These are phyloP conservation scores for Paecilomyces formosus DNA, from an alignment of 2,329 filamentous ascomycete species.

Conservation along the genomic window DNA sequence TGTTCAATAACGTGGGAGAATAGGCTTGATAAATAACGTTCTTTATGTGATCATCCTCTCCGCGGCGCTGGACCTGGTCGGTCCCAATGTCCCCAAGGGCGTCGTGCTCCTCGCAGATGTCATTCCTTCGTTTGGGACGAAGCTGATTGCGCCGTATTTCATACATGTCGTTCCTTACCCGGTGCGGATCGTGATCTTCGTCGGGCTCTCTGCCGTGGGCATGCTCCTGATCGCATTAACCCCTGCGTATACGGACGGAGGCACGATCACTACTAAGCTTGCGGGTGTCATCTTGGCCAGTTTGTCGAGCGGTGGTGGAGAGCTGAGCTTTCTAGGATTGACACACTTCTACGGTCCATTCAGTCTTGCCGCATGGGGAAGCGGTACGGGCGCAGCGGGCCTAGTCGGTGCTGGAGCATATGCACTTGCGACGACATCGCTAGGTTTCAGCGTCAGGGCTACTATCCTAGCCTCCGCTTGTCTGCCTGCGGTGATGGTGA, in stretches of 20 bases:
- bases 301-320: constrained; percentile 76
- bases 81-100: constrained; percentile 76
- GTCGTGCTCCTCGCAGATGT: constrained; percentile 91
- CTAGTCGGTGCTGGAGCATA: constrained; percentile 83
- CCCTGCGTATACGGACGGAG: constrained; percentile 49
- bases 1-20: neutral
- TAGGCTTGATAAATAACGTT: constrained; percentile 91
- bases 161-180: constrained; percentile 81
- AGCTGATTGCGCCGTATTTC: constrained; percentile 85
- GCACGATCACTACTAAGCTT: constrained; percentile 66
- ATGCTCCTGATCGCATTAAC: constrained; percentile 87
- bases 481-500: constrained; percentile 69
- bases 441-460: constrained; percentile 64
- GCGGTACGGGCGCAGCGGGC: constrained; percentile 83
- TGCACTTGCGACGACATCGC: constrained; percentile 72
- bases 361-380: constrained; percentile 85
- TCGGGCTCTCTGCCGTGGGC: constrained; percentile 65
- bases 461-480: constrained; percentile 73
- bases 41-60: constrained; percentile 96
- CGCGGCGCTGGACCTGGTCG: constrained; percentile 90
- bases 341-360: constrained; percentile 89
- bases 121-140: constrained; percentile 78
- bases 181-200: constrained; percentile 66
- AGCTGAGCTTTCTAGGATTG: constrained; percentile 82
- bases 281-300: constrained; percentile 78